A percentile compares a stretch with the other conserved stretches of the same genome.
These are phyloP conservation scores for Spathaspora sp. DNA, from an alignment of 1,139 yeast species.

Conservation along the genomic window DNA sequence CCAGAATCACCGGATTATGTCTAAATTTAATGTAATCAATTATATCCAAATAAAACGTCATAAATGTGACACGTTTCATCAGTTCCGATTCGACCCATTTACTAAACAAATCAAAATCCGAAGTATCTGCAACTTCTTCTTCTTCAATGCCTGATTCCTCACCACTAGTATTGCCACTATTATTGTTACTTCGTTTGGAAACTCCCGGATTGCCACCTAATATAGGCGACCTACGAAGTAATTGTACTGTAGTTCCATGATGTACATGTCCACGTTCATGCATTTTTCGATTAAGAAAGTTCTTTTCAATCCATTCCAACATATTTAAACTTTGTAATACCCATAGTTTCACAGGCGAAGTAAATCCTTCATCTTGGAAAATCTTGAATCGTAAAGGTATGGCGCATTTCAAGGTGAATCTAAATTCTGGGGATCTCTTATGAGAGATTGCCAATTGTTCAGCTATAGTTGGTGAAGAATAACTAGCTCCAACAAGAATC, in stretches of 20 bases:
- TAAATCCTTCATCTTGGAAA: conserved; percentile 58
- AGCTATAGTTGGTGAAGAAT: conserved; percentile 17
- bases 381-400: conserved; percentile 63
- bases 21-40: conserved; percentile 81
- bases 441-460: conserved; percentile 9
- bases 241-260: conserved; percentile 74
- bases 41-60: conserved; percentile 79
- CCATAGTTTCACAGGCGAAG: conserved; percentile 64
- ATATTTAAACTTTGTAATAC: conserved; percentile 63
- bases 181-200: conserved; percentile 12
- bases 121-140: conserved; percentile 18
- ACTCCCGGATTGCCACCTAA: conserved; percentile 63
- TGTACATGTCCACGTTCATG: conserved; percentile 79
- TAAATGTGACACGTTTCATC: conserved; percentile 72
- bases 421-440: conserved; percentile 26
- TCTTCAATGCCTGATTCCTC: conserved; percentile 19
- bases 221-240: conserved; percentile 71
- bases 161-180: conserved; percentile 27
- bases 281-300: conserved; percentile 53
- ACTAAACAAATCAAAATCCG: conserved; percentile 31
- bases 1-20: conserved; percentile 65
- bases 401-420: conserved; percentile 44
- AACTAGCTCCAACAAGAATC: conserved; percentile 56
- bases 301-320: conserved; percentile 67
- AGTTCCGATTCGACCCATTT: conserved; percentile 80